Evolutionary conservation across 1,139 yeast genomes (phyloP).

Genomic region (Sugiyamaella xylanicola): DNA sequence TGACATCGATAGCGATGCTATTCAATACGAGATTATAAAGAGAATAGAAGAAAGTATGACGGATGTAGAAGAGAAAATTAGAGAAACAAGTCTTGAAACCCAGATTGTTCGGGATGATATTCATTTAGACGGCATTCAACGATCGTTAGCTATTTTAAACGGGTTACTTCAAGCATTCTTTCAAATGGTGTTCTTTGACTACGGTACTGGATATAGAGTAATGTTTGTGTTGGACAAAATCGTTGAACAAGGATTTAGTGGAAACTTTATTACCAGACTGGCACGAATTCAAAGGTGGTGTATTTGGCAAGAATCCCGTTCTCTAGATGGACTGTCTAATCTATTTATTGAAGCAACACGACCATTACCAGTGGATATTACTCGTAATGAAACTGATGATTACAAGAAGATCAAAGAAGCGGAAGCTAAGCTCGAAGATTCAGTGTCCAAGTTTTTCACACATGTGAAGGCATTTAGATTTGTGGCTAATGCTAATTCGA

Average conservation of each 20-base stretch:
- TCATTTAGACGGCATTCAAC: conserved; percentile 25
- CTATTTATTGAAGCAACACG: conserved; percentile 32
- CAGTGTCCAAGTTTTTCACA: conserved; percentile 26
- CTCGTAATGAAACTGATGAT: conserved; percentile 33
- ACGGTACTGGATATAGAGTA: conserved; percentile 39
- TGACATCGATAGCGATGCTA: conserved; percentile 35
- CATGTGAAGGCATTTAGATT: conserved; percentile 38
- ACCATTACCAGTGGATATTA: conserved; percentile 32
- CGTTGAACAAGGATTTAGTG: conserved; percentile 19
- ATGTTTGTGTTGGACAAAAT: conserved; percentile 33
- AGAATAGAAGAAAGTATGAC: conserved; percentile 15
- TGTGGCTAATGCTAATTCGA: conserved; percentile 35
- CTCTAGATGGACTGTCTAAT: conserved; percentile 26
- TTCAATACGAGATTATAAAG: conserved; percentile 29
- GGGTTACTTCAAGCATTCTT: conserved; percentile 33
- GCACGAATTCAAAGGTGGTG: conserved; percentile 35
- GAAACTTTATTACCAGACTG: conserved; percentile 28
- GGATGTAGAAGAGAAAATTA: conserved; percentile 23
- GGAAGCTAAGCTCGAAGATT: conserved; percentile 29
- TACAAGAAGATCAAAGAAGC: conserved; percentile 35
- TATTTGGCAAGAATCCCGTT: conserved; percentile 36
- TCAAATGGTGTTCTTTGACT: conserved; percentile 37
- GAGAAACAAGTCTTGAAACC: neutral
- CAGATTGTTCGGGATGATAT: conserved; percentile 23
- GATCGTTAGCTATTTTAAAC: conserved; percentile 29